Base-by-base conservation (phyloP, 1,284 basidiomycete species). In the Mixia osmundae region DNA sequence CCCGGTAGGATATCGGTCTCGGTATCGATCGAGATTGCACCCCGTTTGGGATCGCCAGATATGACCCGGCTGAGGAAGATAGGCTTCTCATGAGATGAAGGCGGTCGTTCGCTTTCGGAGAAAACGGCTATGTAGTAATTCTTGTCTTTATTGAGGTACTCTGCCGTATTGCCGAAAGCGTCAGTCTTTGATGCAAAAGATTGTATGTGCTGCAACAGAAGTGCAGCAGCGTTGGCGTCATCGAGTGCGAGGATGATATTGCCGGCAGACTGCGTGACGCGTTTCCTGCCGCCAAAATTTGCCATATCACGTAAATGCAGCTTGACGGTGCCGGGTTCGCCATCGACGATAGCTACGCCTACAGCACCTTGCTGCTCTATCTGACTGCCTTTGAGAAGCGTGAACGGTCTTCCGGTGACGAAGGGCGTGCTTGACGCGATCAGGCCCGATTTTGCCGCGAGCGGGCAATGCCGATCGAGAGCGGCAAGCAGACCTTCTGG, bases 221-320 rank as follows among this genome's bases (percentile, higher is more conserved):
- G 24, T 3, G 30, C 23, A 16, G 38, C 34, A 5, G 41, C 41
- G 16, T 38, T 38, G 11, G 26, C 25, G 7, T 35, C 35, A n/a
- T 25, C 41, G 4, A 43, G 21, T 22, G 39, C 33, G 22, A 43
- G 41, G 9, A 43, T 36, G 28, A 43, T 43, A 23, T 43, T 43
- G 14, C 41, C 7, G 7, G 23, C 15, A 19, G 3, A 31, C 19
- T 30, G 6, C 14, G 34, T 36, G 28, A 31, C 14, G n/a, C n/a
- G n/a, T n/a, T n/a, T n/a, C n/a, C n/a, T n/a, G n/a, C n/a, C n/a
- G n/a, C n/a, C n/a, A n/a, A n/a, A n/a, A n/a, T n/a, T n/a, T n/a
- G n/a, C n/a, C n/a, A n/a, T n/a, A n/a, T n/a, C n/a, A n/a, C n/a
- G n/a, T n/a, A n/a, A n/a, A n/a, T n/a, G n/a, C n/a, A n/a, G n/a